Evolutionary conservation across 2,329 filamentous ascomycete species (phyloP).

Genomic region (Pseudogymnoascus sp.): DNA sequence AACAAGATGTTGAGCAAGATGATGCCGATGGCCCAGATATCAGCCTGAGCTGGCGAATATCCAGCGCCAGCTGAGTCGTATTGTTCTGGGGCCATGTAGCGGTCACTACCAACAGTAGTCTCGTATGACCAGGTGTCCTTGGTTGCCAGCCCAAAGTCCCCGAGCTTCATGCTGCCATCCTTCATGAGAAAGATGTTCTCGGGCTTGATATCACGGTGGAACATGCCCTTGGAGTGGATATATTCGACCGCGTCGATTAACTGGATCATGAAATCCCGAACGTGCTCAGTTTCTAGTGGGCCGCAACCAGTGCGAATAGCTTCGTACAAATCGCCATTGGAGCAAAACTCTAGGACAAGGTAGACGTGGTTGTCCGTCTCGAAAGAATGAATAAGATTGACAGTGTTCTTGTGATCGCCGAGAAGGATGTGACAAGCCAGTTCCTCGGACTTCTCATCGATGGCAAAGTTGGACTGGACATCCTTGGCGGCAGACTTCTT

Average conservation of each 20-base stretch:
- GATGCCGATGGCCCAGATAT: conserved; percentile 96
- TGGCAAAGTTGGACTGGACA: conserved; percentile 54
- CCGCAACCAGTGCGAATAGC: conserved; percentile 85
- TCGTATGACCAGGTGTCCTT: conserved; percentile 86
- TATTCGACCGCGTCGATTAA: conserved; percentile 83
- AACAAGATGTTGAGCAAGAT: conserved; percentile 95
- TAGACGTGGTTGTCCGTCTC: conserved; percentile 88
- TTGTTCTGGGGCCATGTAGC: conserved; percentile 98
- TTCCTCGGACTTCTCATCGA: conserved; percentile 80
- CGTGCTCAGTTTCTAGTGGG: conserved; percentile 89
- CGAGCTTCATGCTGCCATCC: conserved; percentile 85
- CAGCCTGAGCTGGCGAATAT: conserved; percentile 87
- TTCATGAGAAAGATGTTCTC: conserved; percentile 96
- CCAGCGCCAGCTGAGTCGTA: conserved; percentile 82
- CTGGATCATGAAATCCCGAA: conserved; percentile 94
- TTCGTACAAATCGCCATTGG: conserved; percentile 93
- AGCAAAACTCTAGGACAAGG: conserved; percentile 90
- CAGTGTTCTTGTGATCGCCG: conserved; percentile 78
- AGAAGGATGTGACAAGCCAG: conserved; percentile 72
- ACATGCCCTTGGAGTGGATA: conserved; percentile 85
- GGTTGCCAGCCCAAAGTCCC: conserved; percentile 91
- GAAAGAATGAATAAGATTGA: conserved; percentile 85
- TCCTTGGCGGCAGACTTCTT: conserved; percentile 64
- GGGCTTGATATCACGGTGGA: conserved; percentile 97
- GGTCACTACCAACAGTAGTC: conserved; percentile 89